A percentile compares a stretch with the other conserved stretches of the same genome.
phyloP scores from a whole-genome alignment of 768 basidiomycete genomes.

The Xerocomellus chrysenteron region DNA sequence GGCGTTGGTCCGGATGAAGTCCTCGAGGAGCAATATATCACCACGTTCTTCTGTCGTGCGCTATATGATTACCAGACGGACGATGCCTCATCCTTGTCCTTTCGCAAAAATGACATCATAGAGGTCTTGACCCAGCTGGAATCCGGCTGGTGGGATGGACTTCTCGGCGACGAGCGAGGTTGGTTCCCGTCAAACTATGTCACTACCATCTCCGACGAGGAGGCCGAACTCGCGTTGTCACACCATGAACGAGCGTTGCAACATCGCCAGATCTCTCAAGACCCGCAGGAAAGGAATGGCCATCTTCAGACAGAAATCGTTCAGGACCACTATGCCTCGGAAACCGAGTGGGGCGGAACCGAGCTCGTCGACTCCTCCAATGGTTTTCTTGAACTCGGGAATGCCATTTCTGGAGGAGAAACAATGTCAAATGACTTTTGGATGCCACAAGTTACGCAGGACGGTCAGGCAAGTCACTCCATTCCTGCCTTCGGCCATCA shows the following conservation, averaged over 20 bases:
- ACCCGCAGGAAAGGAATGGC: constrained; percentile 11
- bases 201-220: constrained; percentile 70
- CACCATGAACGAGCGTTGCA: constrained; percentile 16
- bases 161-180: constrained; percentile 85
- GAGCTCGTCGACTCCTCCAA: constrained; percentile 37
- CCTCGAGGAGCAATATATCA: constrained; percentile 58
- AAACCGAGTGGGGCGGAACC: constrained; percentile 45
- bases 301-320: constrained; percentile 11
- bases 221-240: constrained; percentile 67
- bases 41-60: constrained; percentile 85
- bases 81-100: constrained; percentile 87
- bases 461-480: constrained; percentile 68
- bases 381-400: constrained; percentile 34
- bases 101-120: constrained; percentile 84
- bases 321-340: constrained; percentile 35
- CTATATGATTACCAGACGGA: constrained; percentile 89
- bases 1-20: constrained; percentile 28
- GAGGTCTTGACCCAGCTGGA: constrained; percentile 90
- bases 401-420: constrained; percentile 26
- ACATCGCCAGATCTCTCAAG: constrained; percentile 11
- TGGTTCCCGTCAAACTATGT: constrained; percentile 99
- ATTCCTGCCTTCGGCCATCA: background rate
- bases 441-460: constrained; percentile 81
- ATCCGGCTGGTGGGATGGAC: constrained; percentile 98
- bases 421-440: constrained; percentile 74